These are phyloP conservation scores for Passiflora organensis DNA, from an alignment of 345 rosid species.

Conservation along the genomic window DNA sequence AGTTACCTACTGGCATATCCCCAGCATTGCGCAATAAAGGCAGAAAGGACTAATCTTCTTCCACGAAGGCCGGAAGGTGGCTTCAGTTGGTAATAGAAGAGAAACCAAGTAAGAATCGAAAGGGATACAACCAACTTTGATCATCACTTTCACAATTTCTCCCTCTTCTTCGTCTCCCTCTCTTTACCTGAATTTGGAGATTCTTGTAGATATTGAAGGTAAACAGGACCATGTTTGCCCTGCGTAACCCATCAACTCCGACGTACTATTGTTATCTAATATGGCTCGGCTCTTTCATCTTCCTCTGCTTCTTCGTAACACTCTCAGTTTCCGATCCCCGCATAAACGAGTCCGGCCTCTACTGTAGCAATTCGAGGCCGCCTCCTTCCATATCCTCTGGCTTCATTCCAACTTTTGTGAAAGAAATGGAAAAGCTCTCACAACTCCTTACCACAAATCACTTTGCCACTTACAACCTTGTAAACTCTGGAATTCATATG, in stretches of 20 bases:
- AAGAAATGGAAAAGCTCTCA: conserved; percentile 38
- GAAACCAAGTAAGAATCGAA: too few relatives aligned
- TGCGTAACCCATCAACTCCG: neutral
- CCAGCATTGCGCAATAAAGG: too few relatives aligned
- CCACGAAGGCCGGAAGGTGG: too few relatives aligned
- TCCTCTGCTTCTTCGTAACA: neutral
- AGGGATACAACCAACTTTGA: too few relatives aligned
- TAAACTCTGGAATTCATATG: conserved; percentile 18
- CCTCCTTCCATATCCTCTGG: neutral
- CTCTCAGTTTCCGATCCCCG: conserved; percentile 37
- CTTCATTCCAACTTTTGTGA: conserved; percentile 37
- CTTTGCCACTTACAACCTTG: conserved; percentile 31
- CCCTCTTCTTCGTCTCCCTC: neutral
- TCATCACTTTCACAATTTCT: neutral
- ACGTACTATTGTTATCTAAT: neutral
- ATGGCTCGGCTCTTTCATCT: neutral
- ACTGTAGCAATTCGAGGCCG: conserved; percentile 27
- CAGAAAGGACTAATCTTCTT: too few relatives aligned
- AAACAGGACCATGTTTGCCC: neutral
- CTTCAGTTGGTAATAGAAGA: too few relatives aligned
- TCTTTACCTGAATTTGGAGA: conserved; percentile 37
- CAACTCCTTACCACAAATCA: conserved; percentile 19
- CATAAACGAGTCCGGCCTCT: conserved; percentile 31
- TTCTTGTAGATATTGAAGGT: neutral
- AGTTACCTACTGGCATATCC: too few relatives aligned